These are phyloP conservation scores for Aspergillus versicolor DNA, from an alignment of 2,329 filamentous ascomycete species.

Conservation along the genomic window DNA sequence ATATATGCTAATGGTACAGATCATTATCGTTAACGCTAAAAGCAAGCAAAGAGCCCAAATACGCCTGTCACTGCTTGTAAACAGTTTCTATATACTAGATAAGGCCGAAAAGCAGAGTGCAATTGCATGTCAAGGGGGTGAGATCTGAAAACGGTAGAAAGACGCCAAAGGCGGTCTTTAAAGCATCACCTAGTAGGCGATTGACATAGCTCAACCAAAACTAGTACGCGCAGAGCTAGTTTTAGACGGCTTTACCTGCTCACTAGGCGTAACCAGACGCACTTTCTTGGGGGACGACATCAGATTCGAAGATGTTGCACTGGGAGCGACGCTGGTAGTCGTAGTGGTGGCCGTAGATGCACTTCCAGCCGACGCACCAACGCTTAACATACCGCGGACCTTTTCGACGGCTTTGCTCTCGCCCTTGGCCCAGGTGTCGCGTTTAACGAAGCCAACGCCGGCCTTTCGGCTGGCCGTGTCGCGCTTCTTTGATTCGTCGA, in stretches of 20 bases:
- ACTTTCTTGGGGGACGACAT: constrained; percentile 48
- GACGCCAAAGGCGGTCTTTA: not conserved
- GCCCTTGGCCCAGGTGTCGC: constrained; percentile 45
- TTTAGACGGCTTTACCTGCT: constrained; percentile 34
- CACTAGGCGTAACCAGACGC: constrained; percentile 44
- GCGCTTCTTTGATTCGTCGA: constrained; percentile 33
- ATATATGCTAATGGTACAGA: constrained; percentile 6
- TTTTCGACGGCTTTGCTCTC: constrained; percentile 49
- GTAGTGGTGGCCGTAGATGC: constrained; percentile 23
- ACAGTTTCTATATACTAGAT: not conserved
- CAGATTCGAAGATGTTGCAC: constrained; percentile 29
- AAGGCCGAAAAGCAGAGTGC: not conserved
- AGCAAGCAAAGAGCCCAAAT: not conserved
- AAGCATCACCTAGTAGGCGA: not conserved
- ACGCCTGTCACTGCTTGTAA: not conserved
- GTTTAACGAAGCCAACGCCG: constrained; percentile 39
- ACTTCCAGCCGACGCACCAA: constrained; percentile 26
- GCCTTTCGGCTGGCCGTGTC: constrained; percentile 33
- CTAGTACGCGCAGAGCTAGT: constrained; percentile 22
- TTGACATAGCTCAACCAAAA: constrained; percentile 13
- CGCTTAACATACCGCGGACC: constrained; percentile 44
- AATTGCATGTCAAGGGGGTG: not conserved
- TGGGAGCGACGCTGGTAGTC: constrained; percentile 20
- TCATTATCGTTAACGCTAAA: constrained; percentile 1
- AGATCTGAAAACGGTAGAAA: not conserved